Evolutionary conservation across 495 filamentous ascomycete genomes (phyloP), one percentile per base, ranked within the genome.

Genomic region (Stereocaulon alpinum): DNA sequence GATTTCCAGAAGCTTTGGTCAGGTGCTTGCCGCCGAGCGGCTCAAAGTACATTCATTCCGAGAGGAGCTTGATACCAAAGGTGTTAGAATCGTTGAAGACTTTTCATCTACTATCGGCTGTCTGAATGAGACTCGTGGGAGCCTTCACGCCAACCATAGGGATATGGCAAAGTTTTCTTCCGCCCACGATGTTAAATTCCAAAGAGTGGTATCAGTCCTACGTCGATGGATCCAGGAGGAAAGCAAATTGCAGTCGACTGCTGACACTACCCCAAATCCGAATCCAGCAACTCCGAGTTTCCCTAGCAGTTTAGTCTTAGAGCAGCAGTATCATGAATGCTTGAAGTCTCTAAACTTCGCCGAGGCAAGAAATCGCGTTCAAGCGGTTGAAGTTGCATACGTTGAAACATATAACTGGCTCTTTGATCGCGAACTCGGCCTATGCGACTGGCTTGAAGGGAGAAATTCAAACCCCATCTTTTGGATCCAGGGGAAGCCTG

Each of bases 121-220:
- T 40, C 20, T 59, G 18, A n/a, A 29, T 4, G 60, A 62, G 34
- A 58, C 54, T 17, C 12, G n/a, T 9, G 54, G 54, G 1, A 64
- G 64, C 60, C 67, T 77, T 32, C 67, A 68, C 45, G 71, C 69
- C 20, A 70, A 73, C 51, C 74, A 76, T 56, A 64, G 68, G 6
- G 57, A 73, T 18, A 76, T 76, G 73, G 69, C 68, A 34, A 74
- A 67, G 43, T 77, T 76, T 59, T 51, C 32, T 3, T 67, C 64
- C 0, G 50, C 29, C 15, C 63, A 71, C 22, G 71, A 74, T 18
- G 63, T 61, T 29, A 72, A 71, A 12, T 76, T 73, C 59, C 64
- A 68, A 58, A 67, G 68, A 44, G 52, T 76, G 40, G 30, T n/a
- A 44, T 41, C 55, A 41, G 55, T 58, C 5, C 18, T 58, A 18